Evolutionary conservation across 805 yeast genomes (phyloP).

Genomic region (Kodamaea restingae): DNA sequence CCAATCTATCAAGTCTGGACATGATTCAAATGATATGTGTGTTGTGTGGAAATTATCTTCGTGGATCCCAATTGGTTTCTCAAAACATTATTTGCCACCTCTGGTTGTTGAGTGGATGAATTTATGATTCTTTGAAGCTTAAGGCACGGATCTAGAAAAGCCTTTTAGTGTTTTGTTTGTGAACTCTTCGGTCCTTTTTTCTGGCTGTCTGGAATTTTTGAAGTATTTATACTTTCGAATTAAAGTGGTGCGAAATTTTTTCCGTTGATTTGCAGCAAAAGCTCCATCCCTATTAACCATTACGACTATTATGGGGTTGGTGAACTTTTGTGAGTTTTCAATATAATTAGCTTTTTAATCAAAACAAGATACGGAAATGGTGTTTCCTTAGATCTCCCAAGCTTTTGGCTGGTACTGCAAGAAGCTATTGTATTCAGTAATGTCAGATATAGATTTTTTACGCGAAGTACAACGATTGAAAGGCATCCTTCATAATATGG

Average conservation of each 20-base stretch:
- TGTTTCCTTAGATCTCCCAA: no score
- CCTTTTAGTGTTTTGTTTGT: constrained; percentile 1
- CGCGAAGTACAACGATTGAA: no score
- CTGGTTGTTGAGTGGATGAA: neutral
- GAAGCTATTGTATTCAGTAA: no score
- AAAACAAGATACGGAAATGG: no score
- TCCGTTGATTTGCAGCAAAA: constrained; percentile 3
- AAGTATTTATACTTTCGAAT: constrained; percentile 14
- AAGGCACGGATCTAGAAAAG: neutral
- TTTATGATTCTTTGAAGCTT: neutral
- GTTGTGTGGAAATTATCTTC: neutral
- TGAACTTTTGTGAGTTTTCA: no score
- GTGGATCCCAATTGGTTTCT: neutral
- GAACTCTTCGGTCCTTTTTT: constrained; percentile 5
- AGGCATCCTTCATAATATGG: no score
- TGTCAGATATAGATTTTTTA: no score
- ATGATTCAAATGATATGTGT: constrained; percentile 14
- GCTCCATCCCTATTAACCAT: neutral
- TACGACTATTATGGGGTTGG: no score
- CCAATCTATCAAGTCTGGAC: constrained; percentile 55
- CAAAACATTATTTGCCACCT: constrained; percentile 6
- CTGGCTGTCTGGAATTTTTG: constrained; percentile 15
- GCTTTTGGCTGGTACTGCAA: no score
- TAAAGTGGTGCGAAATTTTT: constrained; percentile 2
- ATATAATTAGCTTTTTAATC: no score